Percentiles rank a stretch among this genome's conserved stretches.
Conservation (phyloP, 495 filamentous ascomycete species). For the Aspergillus affinis region DNA sequence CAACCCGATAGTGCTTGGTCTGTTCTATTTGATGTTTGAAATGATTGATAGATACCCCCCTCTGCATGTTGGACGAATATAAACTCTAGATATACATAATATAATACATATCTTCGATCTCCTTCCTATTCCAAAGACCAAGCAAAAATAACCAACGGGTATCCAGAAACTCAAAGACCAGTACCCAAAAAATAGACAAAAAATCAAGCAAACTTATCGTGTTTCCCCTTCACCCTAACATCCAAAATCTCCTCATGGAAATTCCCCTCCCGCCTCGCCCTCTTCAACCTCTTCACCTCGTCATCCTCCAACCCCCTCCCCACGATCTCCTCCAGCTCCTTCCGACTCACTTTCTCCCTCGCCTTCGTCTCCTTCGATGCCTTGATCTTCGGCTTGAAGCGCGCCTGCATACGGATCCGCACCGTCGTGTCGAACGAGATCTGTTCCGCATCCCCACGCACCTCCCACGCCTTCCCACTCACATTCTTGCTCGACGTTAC, state of each 20-base stretch:
- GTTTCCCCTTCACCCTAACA: slow-evolving; percentile 90
- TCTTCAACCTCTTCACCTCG: slow-evolving; percentile 81
- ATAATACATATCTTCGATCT: slow-evolving; percentile 4
- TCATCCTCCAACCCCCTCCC: slow-evolving; percentile 77
- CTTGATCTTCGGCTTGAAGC: slow-evolving; percentile 83
- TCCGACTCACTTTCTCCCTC: slow-evolving; percentile 77
- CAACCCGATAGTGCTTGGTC: slow-evolving; percentile 2
- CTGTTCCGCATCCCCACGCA: slow-evolving; percentile 74
- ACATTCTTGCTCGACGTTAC: slow-evolving; percentile 39
- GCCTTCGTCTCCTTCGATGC: slow-evolving; percentile 77
- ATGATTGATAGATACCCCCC: slow-evolving; percentile 13
- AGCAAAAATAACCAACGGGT: neutral
- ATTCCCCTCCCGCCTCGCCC: slow-evolving; percentile 76
- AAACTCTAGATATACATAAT: neutral
- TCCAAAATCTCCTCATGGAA: slow-evolving; percentile 88
- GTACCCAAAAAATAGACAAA: slow-evolving; percentile 6
- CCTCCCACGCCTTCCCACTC: slow-evolving; percentile 40
- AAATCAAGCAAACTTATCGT: slow-evolving; percentile 82
- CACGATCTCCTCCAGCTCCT: slow-evolving; percentile 81
- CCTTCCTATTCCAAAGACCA: neutral
- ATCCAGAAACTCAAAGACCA: slow-evolving; percentile 2
- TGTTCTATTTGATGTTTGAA: neutral
- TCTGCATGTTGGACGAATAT: neutral
- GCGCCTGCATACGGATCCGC: slow-evolving; percentile 88
- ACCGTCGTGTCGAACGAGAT: slow-evolving; percentile 75